These are phyloP conservation scores for Colletotrichum spaethianum DNA, from an alignment of 2,329 filamentous ascomycete genomes.

Conservation along the genomic window DNA sequence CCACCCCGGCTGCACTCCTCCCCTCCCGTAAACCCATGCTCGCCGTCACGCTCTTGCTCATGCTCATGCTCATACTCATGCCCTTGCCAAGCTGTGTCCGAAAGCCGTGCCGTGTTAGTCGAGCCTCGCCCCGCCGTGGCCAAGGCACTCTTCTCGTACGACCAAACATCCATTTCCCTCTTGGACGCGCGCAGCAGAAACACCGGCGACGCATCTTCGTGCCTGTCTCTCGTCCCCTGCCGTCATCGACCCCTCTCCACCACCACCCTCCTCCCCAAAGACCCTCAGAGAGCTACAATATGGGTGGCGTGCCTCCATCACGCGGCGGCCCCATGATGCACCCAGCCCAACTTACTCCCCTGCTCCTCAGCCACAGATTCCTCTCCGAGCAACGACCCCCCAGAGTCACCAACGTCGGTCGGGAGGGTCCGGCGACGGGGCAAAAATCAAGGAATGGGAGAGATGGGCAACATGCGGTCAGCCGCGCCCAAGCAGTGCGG, in stretches of 20 bases:
- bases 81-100: conserved; percentile 18
- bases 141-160: conserved; percentile 33
- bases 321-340: conserved; percentile 34
- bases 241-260: conserved; percentile 6
- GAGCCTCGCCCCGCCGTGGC: conserved; percentile 24
- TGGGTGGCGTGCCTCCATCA: conserved; percentile 40
- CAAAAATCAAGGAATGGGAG: neutral
- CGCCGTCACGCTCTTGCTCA: neutral
- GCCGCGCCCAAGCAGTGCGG: conserved; percentile 31
- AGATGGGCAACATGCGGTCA: conserved; percentile 13
- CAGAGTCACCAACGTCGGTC: neutral
- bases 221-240: conserved; percentile 6
- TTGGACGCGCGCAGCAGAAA: neutral
- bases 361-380: neutral
- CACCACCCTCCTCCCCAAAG: conserved; percentile 8
- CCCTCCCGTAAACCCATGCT: neutral
- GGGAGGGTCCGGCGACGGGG: neutral
- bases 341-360: neutral
- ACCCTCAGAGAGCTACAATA: neutral
- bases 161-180: conserved; percentile 27
- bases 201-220: neutral
- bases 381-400: neutral
- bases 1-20: conserved; percentile 14
- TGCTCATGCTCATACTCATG: neutral
- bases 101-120: conserved; percentile 34